These are phyloP conservation scores for Solanum rostratum DNA, from an alignment of 257 asterid species.

Conservation along the genomic window DNA sequence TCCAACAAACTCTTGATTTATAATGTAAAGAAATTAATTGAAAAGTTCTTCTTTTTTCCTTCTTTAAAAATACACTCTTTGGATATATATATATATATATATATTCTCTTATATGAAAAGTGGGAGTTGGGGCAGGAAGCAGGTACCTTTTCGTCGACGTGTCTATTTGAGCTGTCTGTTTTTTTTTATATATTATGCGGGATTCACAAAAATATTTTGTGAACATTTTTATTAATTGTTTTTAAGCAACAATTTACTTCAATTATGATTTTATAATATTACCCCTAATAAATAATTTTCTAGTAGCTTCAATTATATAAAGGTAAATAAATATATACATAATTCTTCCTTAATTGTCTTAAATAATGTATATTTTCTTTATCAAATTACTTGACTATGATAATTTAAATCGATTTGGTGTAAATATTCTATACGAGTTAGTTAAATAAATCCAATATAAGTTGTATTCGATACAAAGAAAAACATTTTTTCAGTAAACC, in stretches of 20 bases:
- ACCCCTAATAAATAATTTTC: too few relatives aligned
- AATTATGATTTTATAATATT: too few relatives aligned
- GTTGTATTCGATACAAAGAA: not conserved
- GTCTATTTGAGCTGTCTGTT: too few relatives aligned
- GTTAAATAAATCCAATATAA: not conserved
- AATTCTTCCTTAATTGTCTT: not conserved
- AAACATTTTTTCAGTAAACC: rapidly evolving
- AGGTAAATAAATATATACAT: not conserved
- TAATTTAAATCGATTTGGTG: not conserved
- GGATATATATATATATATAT: too few relatives aligned
- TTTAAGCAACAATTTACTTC: too few relatives aligned
- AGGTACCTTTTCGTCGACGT: too few relatives aligned
- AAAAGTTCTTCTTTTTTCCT: not conserved
- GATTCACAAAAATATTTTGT: too few relatives aligned
- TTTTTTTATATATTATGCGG: too few relatives aligned
- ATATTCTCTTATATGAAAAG: too few relatives aligned
- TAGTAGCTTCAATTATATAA: too few relatives aligned
- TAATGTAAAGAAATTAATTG: not conserved
- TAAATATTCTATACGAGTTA: not conserved
- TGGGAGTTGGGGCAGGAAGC: too few relatives aligned
- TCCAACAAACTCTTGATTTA: not conserved
- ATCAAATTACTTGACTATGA: not conserved
- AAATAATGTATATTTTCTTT: not conserved
- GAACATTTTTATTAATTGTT: too few relatives aligned
- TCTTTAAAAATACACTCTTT: not conserved